Percentiles rank a stretch among this genome's conserved stretches.
phyloP scores from a whole-genome alignment of 441 rosid species.

The Hura crepitans region DNA sequence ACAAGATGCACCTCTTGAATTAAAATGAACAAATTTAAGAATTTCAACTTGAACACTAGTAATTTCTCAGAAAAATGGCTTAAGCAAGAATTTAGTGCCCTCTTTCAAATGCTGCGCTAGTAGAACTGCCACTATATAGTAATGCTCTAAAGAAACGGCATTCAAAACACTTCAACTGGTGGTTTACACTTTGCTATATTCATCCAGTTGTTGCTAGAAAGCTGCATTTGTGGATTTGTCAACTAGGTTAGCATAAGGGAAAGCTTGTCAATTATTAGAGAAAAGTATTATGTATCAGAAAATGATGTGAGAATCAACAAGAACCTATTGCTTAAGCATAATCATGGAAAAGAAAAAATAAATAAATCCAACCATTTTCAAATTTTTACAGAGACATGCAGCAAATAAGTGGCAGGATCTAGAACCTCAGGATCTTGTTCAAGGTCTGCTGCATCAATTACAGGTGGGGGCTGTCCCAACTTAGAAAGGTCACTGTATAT shows the following conservation, averaged over 20 bases:
- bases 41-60: neutral
- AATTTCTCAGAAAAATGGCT: neutral
- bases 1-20: neutral
- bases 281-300: neutral
- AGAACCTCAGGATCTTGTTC: constrained; percentile 75
- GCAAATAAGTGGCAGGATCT: constrained; percentile 10
- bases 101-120: neutral
- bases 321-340: neutral
- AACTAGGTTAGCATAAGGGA: no score
- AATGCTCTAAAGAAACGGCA: neutral
- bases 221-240: neutral
- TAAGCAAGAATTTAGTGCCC: neutral
- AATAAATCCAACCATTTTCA: neutral
- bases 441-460: constrained; percentile 70
- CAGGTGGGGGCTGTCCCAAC: constrained; percentile 59
- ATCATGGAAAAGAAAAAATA: neutral
- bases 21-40: neutral
- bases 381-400: neutral
- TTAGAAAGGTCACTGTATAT: constrained; percentile 67
- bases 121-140: neutral
- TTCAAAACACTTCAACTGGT: neutral
- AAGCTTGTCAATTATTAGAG: neutral
- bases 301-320: neutral
- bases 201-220: neutral
- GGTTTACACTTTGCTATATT: neutral